Base-by-base conservation (phyloP, 805 yeast species). In the Barnettozyma botsteinii region DNA sequence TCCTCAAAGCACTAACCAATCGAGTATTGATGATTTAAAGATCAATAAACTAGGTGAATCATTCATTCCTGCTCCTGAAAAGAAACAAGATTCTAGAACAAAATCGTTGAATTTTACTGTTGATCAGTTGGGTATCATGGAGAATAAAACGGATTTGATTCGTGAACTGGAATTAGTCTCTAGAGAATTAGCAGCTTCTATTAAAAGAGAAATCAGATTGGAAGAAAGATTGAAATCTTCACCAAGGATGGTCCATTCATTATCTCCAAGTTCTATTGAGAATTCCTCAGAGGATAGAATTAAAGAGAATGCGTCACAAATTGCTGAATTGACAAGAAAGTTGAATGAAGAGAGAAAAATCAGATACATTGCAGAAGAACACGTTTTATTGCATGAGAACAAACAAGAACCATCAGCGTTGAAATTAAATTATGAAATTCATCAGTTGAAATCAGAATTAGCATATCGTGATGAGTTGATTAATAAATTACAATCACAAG, bases 301-400 rank as follows among this genome's bases (percentile, higher is more conserved):
- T 10, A 60, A 69, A 15, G 62, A 67, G 23, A 64, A 67, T 33
- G 59, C 73, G 1, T 40, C 62, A 2, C 67, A 66, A 24, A 70
- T 82, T 22, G 66, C 73, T 1, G 72, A 72, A 18, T 53, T 85
- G 41, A 73, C 80, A 30, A 74, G 73, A 33, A 72, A 73, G 45
- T 56, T 85, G 42, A 75, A 73, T 40, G 77, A 75, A 23, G 91
- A 85, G 55, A 66, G 91, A 45, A 65, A 75, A 47, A 71, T 77
- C 41, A 62, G 94, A 38, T 78, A 73, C 48, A 74, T 81, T 22
- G 79, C 86, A 22, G 93, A 84, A 51, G 89, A 82, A 46, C 79
- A 81, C 48, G 74, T 80, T 0, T 53, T 82, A 25, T 57, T 78
- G 27, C 56, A 69, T 45, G 84, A 79, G 46, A 65, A 72, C 48